Conservation (phyloP, 2,329 filamentous ascomycete genomes). For the Paraconiothyrium sp. region DNA sequence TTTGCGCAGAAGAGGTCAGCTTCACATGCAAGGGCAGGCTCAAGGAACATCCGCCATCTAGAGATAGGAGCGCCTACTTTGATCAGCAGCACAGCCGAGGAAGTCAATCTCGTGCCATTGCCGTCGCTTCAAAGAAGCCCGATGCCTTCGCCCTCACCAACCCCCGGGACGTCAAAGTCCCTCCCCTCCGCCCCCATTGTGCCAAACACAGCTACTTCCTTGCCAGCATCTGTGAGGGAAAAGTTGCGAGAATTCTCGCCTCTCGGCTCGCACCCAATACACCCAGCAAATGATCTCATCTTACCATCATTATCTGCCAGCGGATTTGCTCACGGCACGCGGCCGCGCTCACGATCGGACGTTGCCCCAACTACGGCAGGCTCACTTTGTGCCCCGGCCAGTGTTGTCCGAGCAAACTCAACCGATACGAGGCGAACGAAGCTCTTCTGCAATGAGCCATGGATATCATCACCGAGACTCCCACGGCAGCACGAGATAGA, state of each 20-base stretch:
- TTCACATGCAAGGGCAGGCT: constrained; percentile 31
- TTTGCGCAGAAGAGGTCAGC: constrained; percentile 38
- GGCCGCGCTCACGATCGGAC: constrained; percentile 38
- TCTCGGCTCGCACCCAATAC: constrained; percentile 45
- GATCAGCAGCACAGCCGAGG: constrained; percentile 44
- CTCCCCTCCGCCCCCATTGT: background rate
- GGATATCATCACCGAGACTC: constrained; percentile 37
- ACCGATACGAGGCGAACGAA: constrained; percentile 37
- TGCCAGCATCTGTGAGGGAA: constrained; percentile 21
- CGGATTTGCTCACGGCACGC: constrained; percentile 19
- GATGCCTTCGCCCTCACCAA: constrained; percentile 26
- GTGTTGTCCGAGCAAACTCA: constrained; percentile 42
- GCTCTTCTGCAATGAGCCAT: constrained; percentile 41
- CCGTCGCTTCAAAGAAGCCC: constrained; percentile 42
- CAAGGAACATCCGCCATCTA: constrained; percentile 36
- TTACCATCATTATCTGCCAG: constrained; percentile 20
- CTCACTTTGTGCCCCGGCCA: constrained; percentile 13
- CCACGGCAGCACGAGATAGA: constrained; percentile 25
- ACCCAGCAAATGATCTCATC: constrained; percentile 29
- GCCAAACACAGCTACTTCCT: constrained; percentile 20
- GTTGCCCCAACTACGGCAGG: background rate
- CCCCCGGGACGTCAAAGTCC: constrained; percentile 8
- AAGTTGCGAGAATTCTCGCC: constrained; percentile 39
- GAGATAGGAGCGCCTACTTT: constrained; percentile 46
- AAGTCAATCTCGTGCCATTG: constrained; percentile 38